phyloP scores from a whole-genome alignment of 1,139 yeast genomes.

The Candida sp. region DNA sequence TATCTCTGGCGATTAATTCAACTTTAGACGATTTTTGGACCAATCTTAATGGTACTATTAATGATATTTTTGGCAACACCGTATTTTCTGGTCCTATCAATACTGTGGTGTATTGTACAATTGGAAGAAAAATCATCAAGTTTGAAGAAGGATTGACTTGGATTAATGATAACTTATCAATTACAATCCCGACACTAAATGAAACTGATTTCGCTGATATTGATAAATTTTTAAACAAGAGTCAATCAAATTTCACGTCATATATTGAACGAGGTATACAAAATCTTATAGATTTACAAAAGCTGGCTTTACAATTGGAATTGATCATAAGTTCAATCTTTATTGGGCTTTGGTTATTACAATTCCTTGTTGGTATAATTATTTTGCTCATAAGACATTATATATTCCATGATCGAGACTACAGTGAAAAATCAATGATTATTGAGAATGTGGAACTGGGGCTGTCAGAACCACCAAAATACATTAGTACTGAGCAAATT shows the following conservation, averaged over 20 bases:
- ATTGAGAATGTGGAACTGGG: neutral
- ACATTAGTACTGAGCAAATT: conserved; percentile 10
- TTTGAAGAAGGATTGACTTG: conserved; percentile 75
- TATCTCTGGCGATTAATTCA: conserved; percentile 44
- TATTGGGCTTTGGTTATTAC: conserved; percentile 46
- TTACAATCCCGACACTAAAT: conserved; percentile 48
- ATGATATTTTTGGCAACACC: conserved; percentile 59
- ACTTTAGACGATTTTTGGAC: conserved; percentile 43
- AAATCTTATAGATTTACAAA: conserved; percentile 25
- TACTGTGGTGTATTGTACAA: conserved; percentile 70
- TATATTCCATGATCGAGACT: neutral
- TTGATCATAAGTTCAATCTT: conserved; percentile 41
- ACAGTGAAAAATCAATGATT: neutral
- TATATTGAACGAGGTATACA: conserved; percentile 13
- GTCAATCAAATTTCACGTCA: neutral
- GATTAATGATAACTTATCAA: conserved; percentile 63
- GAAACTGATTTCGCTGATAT: conserved; percentile 1
- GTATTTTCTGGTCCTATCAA: conserved; percentile 61
- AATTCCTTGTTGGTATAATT: conserved; percentile 33
- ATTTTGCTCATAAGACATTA: conserved; percentile 5
- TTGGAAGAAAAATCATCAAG: conserved; percentile 66
- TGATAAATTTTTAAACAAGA: neutral
- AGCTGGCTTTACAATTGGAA: conserved; percentile 38
- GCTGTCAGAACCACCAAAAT: neutral
- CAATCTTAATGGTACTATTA: conserved; percentile 25